phyloP scores from a whole-genome alignment of 345 rosid species.

The Eucalyptus albens region DNA sequence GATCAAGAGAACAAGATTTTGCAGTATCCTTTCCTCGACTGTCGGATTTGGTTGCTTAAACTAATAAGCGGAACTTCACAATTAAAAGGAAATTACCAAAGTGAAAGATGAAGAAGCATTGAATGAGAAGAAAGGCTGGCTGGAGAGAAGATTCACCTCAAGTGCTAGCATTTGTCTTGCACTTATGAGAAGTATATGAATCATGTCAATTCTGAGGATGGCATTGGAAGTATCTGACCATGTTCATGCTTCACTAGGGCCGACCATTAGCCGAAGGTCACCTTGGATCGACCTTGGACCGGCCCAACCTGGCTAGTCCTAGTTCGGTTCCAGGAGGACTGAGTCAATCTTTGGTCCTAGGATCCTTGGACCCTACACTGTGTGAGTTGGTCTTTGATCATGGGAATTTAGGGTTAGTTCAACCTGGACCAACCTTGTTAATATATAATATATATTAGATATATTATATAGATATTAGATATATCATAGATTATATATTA shows the following conservation, averaged over 20 bases:
- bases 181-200: neutral
- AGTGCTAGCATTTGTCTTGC: neutral
- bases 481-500: too few relatives aligned
- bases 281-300: too few relatives aligned
- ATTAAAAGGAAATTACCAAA: neutral
- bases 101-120: neutral
- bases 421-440: fast-evolving
- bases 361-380: fast-evolving
- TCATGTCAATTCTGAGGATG: neutral
- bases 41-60: neutral
- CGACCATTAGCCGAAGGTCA: fast-evolving
- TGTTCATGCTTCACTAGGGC: neutral
- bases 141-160: neutral
- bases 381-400: fast-evolving
- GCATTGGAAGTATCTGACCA: neutral
- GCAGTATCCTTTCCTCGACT: neutral
- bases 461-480: too few relatives aligned
- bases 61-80: neutral
- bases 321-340: fast-evolving
- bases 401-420: fast-evolving
- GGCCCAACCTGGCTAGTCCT: fast-evolving
- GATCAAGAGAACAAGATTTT: neutral
- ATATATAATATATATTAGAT: too few relatives aligned
- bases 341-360: too few relatives aligned
- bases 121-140: neutral